Percentiles rank a stretch among this genome's conserved stretches.
Evolutionary conservation across 2,329 filamentous ascomycete species (phyloP).

Genomic region (Xylaria arbuscula): DNA sequence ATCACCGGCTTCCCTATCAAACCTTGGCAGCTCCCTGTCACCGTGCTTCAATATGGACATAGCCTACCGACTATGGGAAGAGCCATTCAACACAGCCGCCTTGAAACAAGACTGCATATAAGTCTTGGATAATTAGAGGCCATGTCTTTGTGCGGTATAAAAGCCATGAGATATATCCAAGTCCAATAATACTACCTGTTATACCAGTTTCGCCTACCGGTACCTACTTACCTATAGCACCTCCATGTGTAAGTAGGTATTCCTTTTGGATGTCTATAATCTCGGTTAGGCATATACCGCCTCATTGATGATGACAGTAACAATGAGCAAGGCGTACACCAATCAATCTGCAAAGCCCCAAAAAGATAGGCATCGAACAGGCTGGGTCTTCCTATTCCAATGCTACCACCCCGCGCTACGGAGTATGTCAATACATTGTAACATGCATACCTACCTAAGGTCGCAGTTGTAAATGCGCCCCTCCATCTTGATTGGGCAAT

Average conservation of each 20-base stretch:
- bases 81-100: not conserved
- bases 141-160: too few species aligned
- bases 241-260: not conserved
- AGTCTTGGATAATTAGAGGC: too few species aligned
- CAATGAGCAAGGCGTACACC: not conserved
- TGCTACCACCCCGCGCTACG: constrained; percentile 33
- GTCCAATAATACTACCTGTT: too few species aligned
- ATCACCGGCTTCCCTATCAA: too few species aligned
- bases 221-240: not conserved
- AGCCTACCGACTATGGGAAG: too few species aligned
- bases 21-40: not conserved
- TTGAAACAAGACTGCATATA: too few species aligned
- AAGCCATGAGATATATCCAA: too few species aligned
- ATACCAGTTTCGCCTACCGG: too few species aligned
- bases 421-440: not conserved
- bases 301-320: not conserved
- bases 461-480: constrained; percentile 40
- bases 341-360: constrained; percentile 24
- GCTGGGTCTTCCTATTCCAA: constrained; percentile 33
- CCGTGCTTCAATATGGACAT: too few species aligned
- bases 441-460: constrained; percentile 6
- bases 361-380: constrained; percentile 5
- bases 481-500: constrained; percentile 45
- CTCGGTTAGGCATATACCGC: constrained; percentile 22
- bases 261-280: constrained; percentile 14